A percentile compares a stretch with the other conserved stretches of the same genome.
Conservation (phyloP, 78 protist species). For the Dictyostelium intermedium region DNA sequence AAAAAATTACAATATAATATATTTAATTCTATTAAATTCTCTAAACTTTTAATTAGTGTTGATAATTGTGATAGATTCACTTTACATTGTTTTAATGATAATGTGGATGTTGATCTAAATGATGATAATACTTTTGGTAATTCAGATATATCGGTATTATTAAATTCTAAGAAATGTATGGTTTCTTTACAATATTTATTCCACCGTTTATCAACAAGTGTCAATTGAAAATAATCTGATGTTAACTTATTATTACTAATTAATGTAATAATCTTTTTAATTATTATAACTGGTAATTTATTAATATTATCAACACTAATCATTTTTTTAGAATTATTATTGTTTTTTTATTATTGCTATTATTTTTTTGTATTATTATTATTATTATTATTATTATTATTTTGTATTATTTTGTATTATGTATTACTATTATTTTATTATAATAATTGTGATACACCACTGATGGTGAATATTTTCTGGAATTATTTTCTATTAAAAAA, state of each 20-base stretch:
- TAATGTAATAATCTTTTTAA: slow-evolving; percentile 21
- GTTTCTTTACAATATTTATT: neutral
- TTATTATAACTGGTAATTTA: slow-evolving; percentile 55
- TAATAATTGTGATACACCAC: too few relatives aligned
- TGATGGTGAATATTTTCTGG: too few relatives aligned
- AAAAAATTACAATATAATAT: slow-evolving; percentile 37
- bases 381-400: too few relatives aligned
- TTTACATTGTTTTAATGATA: slow-evolving; percentile 31
- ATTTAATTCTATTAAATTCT: slow-evolving; percentile 6
- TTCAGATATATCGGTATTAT: neutral
- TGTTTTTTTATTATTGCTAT: neutral
- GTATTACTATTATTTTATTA: too few relatives aligned
- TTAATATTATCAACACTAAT: slow-evolving; percentile 18
- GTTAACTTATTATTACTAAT: slow-evolving; percentile 13
- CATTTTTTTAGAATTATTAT: neutral
- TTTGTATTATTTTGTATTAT: too few relatives aligned
- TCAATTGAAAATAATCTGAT: slow-evolving; percentile 28
- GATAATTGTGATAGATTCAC: neutral
- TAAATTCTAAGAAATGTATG: slow-evolving; percentile 5
- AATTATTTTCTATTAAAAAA: too few relatives aligned
- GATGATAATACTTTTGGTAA: neutral
- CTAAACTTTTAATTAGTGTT: neutral
- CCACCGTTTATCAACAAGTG: slow-evolving; percentile 22
- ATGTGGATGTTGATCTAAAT: neutral
- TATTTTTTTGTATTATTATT: too few relatives aligned